These are phyloP conservation scores for Artemisia annua DNA, from an alignment of 129 eudicot species.

Conservation along the genomic window DNA sequence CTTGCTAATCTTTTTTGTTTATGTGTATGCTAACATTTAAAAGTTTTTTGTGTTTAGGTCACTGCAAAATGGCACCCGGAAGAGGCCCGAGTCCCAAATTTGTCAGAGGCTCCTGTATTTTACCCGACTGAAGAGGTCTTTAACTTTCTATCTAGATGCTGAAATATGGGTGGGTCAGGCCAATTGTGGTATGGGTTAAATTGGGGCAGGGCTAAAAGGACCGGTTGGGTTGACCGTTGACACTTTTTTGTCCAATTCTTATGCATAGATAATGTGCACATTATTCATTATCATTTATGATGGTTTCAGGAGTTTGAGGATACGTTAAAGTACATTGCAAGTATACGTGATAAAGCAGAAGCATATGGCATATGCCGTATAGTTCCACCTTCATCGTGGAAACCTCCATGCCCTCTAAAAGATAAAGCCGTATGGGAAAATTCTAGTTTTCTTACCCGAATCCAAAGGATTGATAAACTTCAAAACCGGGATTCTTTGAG, in stretches of 20 bases:
- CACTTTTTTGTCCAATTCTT: neutral
- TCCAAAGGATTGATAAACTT: constrained; percentile 90
- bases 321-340: constrained; percentile 64
- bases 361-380: constrained; percentile 89
- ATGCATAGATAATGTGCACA: neutral
- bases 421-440: constrained; percentile 65
- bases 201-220: neutral
- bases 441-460: constrained; percentile 65
- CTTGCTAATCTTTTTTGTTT: neutral
- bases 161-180: neutral
- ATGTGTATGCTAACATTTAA: constrained; percentile 13
- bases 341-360: constrained; percentile 78
- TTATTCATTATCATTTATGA: neutral
- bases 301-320: constrained; percentile 76
- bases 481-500: constrained; percentile 72
- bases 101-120: constrained; percentile 88
- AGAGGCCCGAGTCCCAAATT: constrained; percentile 72
- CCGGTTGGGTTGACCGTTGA: neutral
- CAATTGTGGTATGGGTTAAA: constrained; percentile 2
- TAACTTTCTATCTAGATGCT: neutral
- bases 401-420: constrained; percentile 80
- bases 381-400: constrained; percentile 96
- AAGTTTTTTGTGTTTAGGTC: constrained; percentile 52
- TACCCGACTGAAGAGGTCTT: constrained; percentile 89
- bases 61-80: constrained; percentile 80